Evolutionary conservation across 768 basidiomycete species (phyloP), one percentile per base, ranked within the genome.

Genomic region (Naganishia antarctica): DNA sequence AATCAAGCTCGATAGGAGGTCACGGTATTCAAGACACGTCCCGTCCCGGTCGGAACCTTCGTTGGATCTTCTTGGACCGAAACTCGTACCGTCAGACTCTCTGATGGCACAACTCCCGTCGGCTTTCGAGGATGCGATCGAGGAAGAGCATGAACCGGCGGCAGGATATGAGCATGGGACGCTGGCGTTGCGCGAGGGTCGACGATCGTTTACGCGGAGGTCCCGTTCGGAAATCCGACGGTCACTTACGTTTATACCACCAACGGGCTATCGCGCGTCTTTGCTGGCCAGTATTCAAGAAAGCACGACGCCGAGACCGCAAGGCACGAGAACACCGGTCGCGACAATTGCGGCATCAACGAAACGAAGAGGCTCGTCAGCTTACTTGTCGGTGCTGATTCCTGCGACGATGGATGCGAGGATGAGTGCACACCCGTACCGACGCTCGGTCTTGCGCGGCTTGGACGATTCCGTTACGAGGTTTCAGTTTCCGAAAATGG

Each of bases 391-490:
- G 15, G 7, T 37, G 34, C 15, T 37, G 15, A 25, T 34, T 12
- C 21, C 32, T 23, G 32, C 53, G 43, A n/a, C n/a, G 15, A 18
- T 31, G 7, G 53, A 57, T 41, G 53, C 26, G 6, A 57, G 53
- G 26, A 7, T 57, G 53, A 57, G 53, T 40, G 53, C 53, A 6
- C 53, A 57, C 40, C 53, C 53, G 34, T 57, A 57, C 18, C 34
- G 53, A 37, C 53, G 53, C 1, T 57, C 53, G 21, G 32, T 57
- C 3, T 13, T 25, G 13, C 50, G 50, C 4, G 50, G 29, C 5
- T 12, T 63, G 26, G 62, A 63, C 13, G 62, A 63, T 51, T 63
- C 62, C 47, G 62, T 63, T 9, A 63, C 62, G 18, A 51, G 62
- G 23, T 63, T 63, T 28, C 49, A 51, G 49, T 63, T 63, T 25